A percentile compares a stretch with the other conserved stretches of the same genome.
Conservation (phyloP, 1,284 basidiomycete species). For the Puccinia polysora region DNA sequence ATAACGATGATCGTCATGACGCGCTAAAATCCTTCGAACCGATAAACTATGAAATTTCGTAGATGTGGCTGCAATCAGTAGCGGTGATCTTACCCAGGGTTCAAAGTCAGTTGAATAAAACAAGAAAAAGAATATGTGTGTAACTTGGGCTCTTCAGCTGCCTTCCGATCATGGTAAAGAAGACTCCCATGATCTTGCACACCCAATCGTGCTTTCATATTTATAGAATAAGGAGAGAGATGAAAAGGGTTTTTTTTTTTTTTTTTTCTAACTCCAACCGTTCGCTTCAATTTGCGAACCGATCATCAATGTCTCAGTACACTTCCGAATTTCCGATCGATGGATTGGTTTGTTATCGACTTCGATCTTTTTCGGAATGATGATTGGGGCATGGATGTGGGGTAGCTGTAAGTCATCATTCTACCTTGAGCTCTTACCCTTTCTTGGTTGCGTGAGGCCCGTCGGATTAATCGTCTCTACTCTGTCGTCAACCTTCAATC, state of each 20-base stretch:
- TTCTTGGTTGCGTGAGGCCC: background rate
- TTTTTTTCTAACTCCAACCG: too few relatives aligned
- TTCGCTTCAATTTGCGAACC: too few relatives aligned
- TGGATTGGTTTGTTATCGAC: constrained; percentile 72
- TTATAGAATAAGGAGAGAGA: too few relatives aligned
- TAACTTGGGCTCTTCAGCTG: background rate
- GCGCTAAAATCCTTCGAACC: background rate
- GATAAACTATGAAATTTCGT: background rate
- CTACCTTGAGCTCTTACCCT: too few relatives aligned
- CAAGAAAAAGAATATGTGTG: background rate
- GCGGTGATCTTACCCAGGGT: constrained; percentile 39
- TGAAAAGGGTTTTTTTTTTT: too few relatives aligned
- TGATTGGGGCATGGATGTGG: constrained; percentile 72
- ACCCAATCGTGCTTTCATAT: too few relatives aligned
- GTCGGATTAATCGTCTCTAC: background rate
- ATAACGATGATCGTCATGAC: too few relatives aligned
- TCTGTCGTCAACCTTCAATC: background rate
- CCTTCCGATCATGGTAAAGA: too few relatives aligned
- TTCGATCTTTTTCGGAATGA: constrained; percentile 87
- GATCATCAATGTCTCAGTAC: background rate
- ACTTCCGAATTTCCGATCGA: constrained; percentile 56
- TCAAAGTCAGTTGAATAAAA: constrained; percentile 25
- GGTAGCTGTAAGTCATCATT: constrained; percentile 47
- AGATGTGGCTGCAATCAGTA: constrained; percentile 44
- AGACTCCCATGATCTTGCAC: too few relatives aligned